Base-by-base conservation (phyloP, 2,329 filamentous ascomycete genomes). In the Aspergillus unguis region DNA sequence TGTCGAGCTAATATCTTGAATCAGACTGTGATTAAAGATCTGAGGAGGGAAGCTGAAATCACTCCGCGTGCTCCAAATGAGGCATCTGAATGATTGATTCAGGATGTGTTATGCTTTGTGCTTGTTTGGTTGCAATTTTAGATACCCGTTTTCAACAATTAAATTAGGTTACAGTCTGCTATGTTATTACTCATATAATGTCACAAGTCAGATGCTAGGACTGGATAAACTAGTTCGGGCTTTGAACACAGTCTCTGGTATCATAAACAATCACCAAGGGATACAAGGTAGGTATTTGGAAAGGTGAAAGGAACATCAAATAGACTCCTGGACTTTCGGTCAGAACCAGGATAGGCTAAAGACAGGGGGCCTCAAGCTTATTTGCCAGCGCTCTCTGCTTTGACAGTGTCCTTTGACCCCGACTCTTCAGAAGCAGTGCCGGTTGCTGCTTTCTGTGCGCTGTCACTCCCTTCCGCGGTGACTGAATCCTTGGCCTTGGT, bases 401-500 rank as follows among this genome's bases (percentile, higher is more conserved):
- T 71, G 26, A 44, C 57, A 17, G 44, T 47, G n/a, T 62, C 58
- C 52, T 64, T 64, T 6, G 66, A 61, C 29, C 46, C 47, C 23
- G 62, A 58, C 36, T 72, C 71, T 17, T 73, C 73, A 23, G 73
- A 66, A 66, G 73, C 75, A 4, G 75, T 75, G 54, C 77, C 76
- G 5, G 69, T 67, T 4, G 86, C 84, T 1, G 83, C 84, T 69
- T 85, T 81, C 76, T 85, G 87, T 63, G 85, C 69, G 64, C 79
- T 80, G 64, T 85, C 86, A 28, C 79, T 75, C 65, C 74, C 75
- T 38, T 80, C 80, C 48, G 54, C 44, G 6, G 79, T 71, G 50
- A 77, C 76, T 44, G 76, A 64, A 52, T 85, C 83, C 68, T 85
- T 85, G 44, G 81, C 80, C 74, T 91, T 94, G 11, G 77, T 72